These are phyloP conservation scores for Angophora floribunda DNA, from an alignment of 345 rosid genomes.

Conservation along the genomic window DNA sequence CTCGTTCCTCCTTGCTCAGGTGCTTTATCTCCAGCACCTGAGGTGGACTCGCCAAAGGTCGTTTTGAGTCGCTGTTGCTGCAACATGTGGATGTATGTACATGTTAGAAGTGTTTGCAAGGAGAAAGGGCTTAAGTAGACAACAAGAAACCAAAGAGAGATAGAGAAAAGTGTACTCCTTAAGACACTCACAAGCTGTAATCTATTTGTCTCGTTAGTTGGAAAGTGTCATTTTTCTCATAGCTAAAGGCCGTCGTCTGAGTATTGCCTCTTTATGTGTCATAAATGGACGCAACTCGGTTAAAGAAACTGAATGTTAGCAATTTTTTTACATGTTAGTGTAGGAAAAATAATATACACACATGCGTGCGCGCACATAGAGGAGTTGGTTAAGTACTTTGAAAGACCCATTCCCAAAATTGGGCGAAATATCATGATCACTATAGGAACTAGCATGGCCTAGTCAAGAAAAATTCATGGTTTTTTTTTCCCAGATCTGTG, in stretches of 20 bases:
- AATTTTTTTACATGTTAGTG: background rate
- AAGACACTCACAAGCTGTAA: background rate
- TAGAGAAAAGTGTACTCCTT: background rate
- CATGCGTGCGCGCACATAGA: background rate
- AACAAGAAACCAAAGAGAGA: background rate
- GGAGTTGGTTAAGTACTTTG: background rate
- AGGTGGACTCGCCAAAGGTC: background rate
- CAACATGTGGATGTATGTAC: background rate
- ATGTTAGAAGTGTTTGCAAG: background rate
- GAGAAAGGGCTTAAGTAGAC: background rate
- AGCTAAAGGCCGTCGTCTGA: background rate
- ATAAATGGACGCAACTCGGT: background rate
- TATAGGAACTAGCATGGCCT: background rate
- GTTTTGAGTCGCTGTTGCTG: background rate
- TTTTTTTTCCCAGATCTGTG: background rate
- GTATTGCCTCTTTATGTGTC: background rate
- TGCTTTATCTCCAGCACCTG: conserved; percentile 37
- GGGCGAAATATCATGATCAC: background rate
- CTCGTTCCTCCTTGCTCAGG: conserved; percentile 38
- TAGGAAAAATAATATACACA: background rate
- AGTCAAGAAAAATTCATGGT: background rate
- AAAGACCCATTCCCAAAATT: background rate
- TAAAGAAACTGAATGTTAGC: background rate
- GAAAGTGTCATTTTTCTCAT: background rate
- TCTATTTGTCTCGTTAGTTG: background rate